Evolutionary conservation across 148 eudicot genomes (phyloP), one percentile per base, ranked within the genome.

Genomic region (Fagopyrum tataricum): DNA sequence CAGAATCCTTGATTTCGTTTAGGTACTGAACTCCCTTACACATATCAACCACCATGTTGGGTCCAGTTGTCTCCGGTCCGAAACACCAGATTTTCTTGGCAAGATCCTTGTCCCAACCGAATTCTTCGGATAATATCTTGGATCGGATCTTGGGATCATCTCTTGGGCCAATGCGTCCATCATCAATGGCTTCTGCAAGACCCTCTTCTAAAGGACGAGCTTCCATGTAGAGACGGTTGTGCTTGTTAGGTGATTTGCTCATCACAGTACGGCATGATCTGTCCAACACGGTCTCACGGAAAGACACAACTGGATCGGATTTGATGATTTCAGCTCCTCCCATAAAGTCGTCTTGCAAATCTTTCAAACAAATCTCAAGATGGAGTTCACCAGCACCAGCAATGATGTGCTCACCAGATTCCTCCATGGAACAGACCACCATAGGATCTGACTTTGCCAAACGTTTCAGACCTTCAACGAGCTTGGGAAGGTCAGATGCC

Each of bases 171-270:
- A 90, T 86, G n/a, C 85, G 79, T 0, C 95, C 91, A 0, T 90
- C 95, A 67, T 90, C 95, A 72, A 90, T 90, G 11, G 95, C 90
- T 83, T 90, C 95, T 6, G 95, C 83, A 42, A 90, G 87, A 12
- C 94, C 94, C 0, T 89, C 94, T 71, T 89, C 94, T 77, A 89
- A 1, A 21, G 94, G 94, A 14, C 94, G 80, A 17, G 94, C 94
- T 79, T 89, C 94, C 94, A 89, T 89, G 83, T 89, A 89, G 18
- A 89, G 82, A 77, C 93, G 87, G 67, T 87, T 89, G 80, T 89
- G 94, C 85, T 89, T 89, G 84, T 89, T 90, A 0, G 91, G 95
- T 4, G 95, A 90, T 76, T 87, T 90, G 88, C 91, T 90, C 95
- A 90, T 90, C 44, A 90, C 95, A 23, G 83, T 83, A 21, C 95